Evolutionary conservation across 2,329 filamentous ascomycete genomes (phyloP).

Genomic region (Tolypocladium endophyticum): DNA sequence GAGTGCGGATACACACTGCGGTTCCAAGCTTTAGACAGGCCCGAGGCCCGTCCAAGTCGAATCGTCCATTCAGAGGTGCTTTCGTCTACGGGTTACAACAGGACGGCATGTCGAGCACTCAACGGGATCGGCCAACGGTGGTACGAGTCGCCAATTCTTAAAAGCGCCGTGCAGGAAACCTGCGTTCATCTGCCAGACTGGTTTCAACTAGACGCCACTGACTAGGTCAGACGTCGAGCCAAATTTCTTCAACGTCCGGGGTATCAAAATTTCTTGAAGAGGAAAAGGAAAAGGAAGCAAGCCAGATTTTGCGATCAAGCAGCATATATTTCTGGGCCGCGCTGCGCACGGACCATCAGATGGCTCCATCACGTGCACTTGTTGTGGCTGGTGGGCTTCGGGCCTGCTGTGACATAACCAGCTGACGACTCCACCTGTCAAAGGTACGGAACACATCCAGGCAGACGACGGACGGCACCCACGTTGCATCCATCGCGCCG

Average conservation of each 20-base stretch:
- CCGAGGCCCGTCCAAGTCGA: background rate
- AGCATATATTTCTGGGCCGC: background rate
- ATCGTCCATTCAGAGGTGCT: background rate
- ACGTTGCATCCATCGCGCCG: background rate
- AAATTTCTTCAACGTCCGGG: slow-evolving; percentile 41
- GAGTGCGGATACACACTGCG: background rate
- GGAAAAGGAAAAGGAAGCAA: slow-evolving; percentile 9
- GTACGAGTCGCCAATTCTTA: slow-evolving; percentile 53
- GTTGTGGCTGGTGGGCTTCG: background rate
- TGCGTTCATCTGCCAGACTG: slow-evolving; percentile 44
- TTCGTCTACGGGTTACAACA: background rate
- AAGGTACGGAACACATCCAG: background rate
- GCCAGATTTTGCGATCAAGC: slow-evolving; percentile 4
- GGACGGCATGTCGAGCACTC: slow-evolving; percentile 44
- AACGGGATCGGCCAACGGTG: slow-evolving; percentile 51
- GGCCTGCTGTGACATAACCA: background rate
- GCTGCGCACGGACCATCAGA: slow-evolving; percentile 16
- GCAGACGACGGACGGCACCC: background rate
- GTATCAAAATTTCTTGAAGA: slow-evolving; percentile 46
- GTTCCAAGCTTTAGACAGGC: background rate
- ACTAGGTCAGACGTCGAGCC: slow-evolving; percentile 35
- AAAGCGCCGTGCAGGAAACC: slow-evolving; percentile 39
- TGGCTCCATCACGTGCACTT: background rate
- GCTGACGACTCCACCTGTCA: background rate
- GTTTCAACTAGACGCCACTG: slow-evolving; percentile 43